A percentile compares a stretch with the other conserved stretches of the same genome.
phyloP scores from a whole-genome alignment of 2,329 filamentous ascomycete genomes.

The Scytalidium sp. region DNA sequence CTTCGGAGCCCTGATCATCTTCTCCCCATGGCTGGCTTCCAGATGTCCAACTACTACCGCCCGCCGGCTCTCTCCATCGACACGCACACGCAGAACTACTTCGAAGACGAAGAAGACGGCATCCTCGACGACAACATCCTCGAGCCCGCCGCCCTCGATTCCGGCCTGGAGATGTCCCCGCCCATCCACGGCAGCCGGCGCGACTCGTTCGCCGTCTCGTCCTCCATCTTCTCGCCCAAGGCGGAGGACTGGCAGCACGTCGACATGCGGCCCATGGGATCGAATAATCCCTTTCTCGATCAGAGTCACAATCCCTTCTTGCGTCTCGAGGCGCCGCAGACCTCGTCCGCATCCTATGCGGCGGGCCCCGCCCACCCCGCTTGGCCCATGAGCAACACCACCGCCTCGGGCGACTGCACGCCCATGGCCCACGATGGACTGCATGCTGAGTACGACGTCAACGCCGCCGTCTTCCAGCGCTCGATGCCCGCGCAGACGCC shows the following conservation, averaged over 20 bases:
- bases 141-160: conserved; percentile 57
- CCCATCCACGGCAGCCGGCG: conserved; percentile 60
- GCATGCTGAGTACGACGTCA: conserved; percentile 51
- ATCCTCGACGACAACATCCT: conserved; percentile 60
- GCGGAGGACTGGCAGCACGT: conserved; percentile 62
- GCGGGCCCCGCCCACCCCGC: conserved; percentile 14
- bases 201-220: conserved; percentile 60
- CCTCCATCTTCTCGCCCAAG: conserved; percentile 62
- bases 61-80: conserved; percentile 28
- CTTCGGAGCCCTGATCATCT: too few relatives aligned
- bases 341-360: conserved; percentile 28
- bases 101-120: conserved; percentile 58
- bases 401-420: conserved; percentile 70
- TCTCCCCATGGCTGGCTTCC: conserved; percentile 27
- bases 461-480: conserved; percentile 46
- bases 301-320: conserved; percentile 63
- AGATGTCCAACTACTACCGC: conserved; percentile 29
- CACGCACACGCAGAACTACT: conserved; percentile 44
- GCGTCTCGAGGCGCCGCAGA: conserved; percentile 54
- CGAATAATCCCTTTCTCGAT: conserved; percentile 60
- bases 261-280: conserved; percentile 62
- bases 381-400: conserved; percentile 34
- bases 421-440: conserved; percentile 70
- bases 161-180: conserved; percentile 60
- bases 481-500: conserved; percentile 51